A percentile compares a stretch with the other conserved stretches of the same genome.
Conservation (phyloP, 2,329 filamentous ascomycete species). For the Keithomyces neogunnii region DNA sequence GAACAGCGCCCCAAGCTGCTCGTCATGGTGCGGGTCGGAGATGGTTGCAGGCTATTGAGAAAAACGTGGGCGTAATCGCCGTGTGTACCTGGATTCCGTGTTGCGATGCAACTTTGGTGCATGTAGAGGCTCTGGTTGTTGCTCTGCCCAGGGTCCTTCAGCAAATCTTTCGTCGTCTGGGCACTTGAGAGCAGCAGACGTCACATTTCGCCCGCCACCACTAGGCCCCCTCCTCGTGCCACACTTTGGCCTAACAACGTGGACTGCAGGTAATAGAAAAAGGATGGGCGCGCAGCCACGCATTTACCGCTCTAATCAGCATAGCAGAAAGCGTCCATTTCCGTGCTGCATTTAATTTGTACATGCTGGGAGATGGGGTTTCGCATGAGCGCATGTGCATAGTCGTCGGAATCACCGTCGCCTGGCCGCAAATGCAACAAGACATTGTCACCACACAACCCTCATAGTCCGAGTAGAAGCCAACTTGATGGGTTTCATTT, state of each 20-base stretch:
- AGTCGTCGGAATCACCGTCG: background rate
- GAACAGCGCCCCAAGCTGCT: conserved; percentile 4
- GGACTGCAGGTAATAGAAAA: no score
- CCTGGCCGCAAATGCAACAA: background rate
- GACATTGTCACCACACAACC: background rate
- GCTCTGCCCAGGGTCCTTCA: no score
- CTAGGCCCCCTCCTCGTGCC: no score
- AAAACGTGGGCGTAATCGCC: background rate
- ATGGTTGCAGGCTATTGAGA: background rate
- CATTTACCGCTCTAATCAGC: no score
- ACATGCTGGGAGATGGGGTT: background rate
- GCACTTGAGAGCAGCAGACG: no score
- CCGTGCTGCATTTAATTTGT: background rate
- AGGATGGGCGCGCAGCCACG: no score
- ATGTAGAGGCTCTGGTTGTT: background rate
- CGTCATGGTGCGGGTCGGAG: conserved; percentile 1
- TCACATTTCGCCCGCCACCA: no score
- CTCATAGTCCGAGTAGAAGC: conserved; percentile 10
- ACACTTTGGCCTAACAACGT: no score
- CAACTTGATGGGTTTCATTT: conserved; percentile 34
- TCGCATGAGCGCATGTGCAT: background rate
- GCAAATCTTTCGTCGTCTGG: no score
- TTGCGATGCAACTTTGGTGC: background rate
- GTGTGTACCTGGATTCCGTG: background rate
- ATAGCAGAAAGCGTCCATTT: no score